Conservation (phyloP, 208 protist species). For the Crithidia thermophila region DNA sequence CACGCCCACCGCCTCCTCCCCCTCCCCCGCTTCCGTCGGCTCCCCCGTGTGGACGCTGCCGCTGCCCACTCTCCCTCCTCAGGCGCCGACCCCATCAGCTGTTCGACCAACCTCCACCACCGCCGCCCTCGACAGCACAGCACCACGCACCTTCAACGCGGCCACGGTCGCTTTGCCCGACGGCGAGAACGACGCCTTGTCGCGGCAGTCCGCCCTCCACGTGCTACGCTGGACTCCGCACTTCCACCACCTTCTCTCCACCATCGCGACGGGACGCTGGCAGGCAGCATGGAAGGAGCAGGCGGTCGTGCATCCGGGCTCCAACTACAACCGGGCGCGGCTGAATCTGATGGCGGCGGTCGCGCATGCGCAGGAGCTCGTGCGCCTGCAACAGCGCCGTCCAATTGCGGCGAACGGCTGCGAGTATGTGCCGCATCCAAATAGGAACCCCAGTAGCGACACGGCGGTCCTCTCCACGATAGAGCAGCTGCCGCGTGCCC, state of each 20-base stretch:
- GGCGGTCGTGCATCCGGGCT: slow-evolving; percentile 21
- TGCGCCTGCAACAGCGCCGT: slow-evolving; percentile 30
- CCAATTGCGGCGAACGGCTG: slow-evolving; percentile 13
- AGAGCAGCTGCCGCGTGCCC: slow-evolving; percentile 21
- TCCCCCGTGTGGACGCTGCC: slow-evolving; percentile 26
- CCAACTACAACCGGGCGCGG: slow-evolving; percentile 26
- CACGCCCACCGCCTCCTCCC: slow-evolving; percentile 1
- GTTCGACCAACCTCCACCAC: too few species aligned
- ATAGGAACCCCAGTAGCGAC: neutral
- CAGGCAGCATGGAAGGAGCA: slow-evolving; percentile 12
- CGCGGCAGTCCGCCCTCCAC: slow-evolving; percentile 16
- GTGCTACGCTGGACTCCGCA: slow-evolving; percentile 30
- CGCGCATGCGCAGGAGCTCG: slow-evolving; percentile 23
- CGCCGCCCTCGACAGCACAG: too few species aligned
- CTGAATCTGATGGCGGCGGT: slow-evolving; percentile 11
- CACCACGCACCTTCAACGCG: too few species aligned
- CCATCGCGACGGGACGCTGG: slow-evolving; percentile 33
- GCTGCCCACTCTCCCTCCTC: slow-evolving; percentile 8
- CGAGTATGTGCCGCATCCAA: slow-evolving; percentile 22
- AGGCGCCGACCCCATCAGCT: neutral
- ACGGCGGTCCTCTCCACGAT: slow-evolving; percentile 13
- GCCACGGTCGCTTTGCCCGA: too few species aligned
- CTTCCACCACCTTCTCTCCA: slow-evolving; percentile 35
- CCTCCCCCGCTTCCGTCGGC: neutral
- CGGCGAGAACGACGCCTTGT: neutral